Percentiles rank a stretch among this genome's conserved stretches.
Evolutionary conservation across 2,329 filamentous ascomycete species (phyloP).

Genomic region (Thielaviopsis euricoi): DNA sequence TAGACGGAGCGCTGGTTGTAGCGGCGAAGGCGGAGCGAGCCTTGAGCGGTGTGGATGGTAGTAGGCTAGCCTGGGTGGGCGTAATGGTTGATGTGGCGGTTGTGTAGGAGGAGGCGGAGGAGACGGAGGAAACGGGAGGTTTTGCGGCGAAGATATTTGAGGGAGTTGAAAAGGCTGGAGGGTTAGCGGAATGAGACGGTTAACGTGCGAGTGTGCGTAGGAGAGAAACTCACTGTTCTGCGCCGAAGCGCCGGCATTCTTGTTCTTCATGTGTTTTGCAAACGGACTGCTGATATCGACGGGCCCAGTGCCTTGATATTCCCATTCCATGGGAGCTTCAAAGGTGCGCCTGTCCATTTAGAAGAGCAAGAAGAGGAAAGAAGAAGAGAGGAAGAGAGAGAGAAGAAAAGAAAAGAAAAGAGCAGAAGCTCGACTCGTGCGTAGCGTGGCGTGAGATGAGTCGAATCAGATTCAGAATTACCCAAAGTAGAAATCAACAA

Average conservation of each 20-base stretch:
- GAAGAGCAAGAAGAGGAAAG: neutral
- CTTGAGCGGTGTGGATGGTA: neutral
- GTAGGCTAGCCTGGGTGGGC: neutral
- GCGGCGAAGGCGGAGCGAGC: neutral
- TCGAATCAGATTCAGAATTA: too few relatives aligned
- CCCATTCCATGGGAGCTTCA: constrained; percentile 51
- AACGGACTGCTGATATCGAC: constrained; percentile 47
- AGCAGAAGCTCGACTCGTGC: too few relatives aligned
- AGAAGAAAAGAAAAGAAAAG: neutral
- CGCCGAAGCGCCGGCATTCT: constrained; percentile 15
- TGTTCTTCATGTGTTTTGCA: constrained; percentile 16
- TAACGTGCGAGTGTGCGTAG: neutral
- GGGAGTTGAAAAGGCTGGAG: neutral
- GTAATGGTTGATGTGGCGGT: neutral
- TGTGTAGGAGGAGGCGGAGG: neutral
- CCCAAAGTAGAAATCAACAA: too few relatives aligned
- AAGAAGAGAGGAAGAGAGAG: neutral
- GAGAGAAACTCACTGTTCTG: neutral
- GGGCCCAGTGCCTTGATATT: constrained; percentile 41
- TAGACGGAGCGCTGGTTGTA: neutral
- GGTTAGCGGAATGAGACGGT: neutral
- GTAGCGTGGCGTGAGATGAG: too few relatives aligned
- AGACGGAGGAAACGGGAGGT: neutral
- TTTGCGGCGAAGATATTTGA: neutral
- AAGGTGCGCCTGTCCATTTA: constrained; percentile 37